phyloP scores from a whole-genome alignment of 1,284 basidiomycete species.

The Gymnopus androsaceus region DNA sequence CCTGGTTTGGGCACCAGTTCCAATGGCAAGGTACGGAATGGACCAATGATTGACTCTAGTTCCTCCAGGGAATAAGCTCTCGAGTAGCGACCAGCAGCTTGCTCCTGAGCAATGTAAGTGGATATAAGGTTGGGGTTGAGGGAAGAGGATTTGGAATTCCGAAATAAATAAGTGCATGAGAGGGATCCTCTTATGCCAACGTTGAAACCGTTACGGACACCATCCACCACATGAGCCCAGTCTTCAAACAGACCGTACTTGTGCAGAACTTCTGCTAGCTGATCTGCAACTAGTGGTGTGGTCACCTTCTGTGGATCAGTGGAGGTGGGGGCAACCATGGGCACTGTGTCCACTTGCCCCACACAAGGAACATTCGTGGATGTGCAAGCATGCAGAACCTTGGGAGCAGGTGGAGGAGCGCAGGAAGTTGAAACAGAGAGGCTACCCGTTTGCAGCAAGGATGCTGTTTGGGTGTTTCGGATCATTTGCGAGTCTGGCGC shows the following conservation, averaged over 20 bases:
- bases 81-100: constrained; percentile 35
- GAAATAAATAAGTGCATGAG: constrained; percentile 20
- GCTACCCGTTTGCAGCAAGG: no score
- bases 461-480: no score
- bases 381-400: no score
- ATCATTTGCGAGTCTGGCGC: no score
- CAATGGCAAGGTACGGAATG: constrained; percentile 37
- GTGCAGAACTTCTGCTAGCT: neutral
- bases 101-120: constrained; percentile 32
- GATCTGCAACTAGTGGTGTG: neutral
- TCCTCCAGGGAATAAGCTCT: constrained; percentile 25
- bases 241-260: neutral
- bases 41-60: constrained; percentile 37
- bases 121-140: constrained; percentile 27
- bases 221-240: neutral
- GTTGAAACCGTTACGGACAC: constrained; percentile 33
- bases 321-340: no score
- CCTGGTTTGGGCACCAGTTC: constrained; percentile 37
- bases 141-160: constrained; percentile 38
- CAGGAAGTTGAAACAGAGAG: no score
- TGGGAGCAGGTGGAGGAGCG: no score
- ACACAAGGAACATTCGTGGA: no score
- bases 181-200: constrained; percentile 26
- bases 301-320: neutral
- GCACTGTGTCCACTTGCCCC: no score